A percentile compares a stretch with the other conserved stretches of the same genome.
Conservation (phyloP, 345 rosid genomes). For the Eucalyptus tenuipes region DNA sequence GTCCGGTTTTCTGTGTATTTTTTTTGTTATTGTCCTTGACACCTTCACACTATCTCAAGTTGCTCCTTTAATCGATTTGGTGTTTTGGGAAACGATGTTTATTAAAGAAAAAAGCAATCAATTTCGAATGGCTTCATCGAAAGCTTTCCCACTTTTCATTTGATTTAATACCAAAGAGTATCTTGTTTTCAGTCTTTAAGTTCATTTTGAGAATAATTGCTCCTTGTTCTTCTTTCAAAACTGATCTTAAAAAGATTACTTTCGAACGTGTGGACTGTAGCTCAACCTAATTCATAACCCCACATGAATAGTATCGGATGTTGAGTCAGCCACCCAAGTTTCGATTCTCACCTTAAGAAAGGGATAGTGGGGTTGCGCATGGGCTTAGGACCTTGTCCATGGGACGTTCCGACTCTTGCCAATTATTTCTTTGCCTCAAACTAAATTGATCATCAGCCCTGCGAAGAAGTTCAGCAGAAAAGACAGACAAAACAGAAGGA, state of each 20-base stretch:
- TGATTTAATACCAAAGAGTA: background rate
- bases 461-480: background rate
- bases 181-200: background rate
- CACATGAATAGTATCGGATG: background rate
- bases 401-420: background rate
- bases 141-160: background rate
- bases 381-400: background rate
- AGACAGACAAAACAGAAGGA: background rate
- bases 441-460: background rate
- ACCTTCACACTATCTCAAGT: rapidly evolving
- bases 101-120: background rate
- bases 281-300: background rate
- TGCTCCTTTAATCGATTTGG: background rate
- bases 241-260: background rate
- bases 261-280: background rate
- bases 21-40: background rate
- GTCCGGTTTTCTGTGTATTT: background rate
- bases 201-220: background rate
- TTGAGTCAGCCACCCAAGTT: background rate
- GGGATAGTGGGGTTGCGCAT: background rate
- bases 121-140: background rate
- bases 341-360: background rate
- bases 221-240: background rate
- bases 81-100: background rate
- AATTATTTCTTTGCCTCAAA: background rate